These are phyloP conservation scores for Erodium trifolium DNA, from an alignment of 441 rosid species.

Conservation along the genomic window DNA sequence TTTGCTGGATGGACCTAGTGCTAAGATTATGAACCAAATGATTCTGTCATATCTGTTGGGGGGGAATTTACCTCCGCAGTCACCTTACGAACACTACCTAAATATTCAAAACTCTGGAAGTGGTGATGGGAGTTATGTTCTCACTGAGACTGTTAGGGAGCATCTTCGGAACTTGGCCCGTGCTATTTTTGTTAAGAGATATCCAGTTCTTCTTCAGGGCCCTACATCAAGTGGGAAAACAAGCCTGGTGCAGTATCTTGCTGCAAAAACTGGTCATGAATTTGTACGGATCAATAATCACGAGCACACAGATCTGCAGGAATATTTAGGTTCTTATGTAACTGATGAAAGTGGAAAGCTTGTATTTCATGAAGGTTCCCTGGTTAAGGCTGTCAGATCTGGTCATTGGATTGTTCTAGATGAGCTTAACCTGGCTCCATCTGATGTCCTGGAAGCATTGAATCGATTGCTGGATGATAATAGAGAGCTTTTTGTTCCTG, in stretches of 20 bases:
- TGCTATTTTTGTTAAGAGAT: slow-evolving; percentile 72
- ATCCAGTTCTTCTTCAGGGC: slow-evolving; percentile 94
- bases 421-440: slow-evolving; percentile 95
- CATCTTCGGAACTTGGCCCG: slow-evolving; percentile 79
- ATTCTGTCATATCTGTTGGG: slow-evolving; percentile 42
- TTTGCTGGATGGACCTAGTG: slow-evolving; percentile 74
- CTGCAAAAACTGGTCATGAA: slow-evolving; percentile 73
- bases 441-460: slow-evolving; percentile 94
- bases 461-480: slow-evolving; percentile 95
- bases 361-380: slow-evolving; percentile 83
- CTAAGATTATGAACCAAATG: slow-evolving; percentile 60
- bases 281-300: slow-evolving; percentile 96
- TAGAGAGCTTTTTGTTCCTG: slow-evolving; percentile 94
- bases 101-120: slow-evolving; percentile 22
- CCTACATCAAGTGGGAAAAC: slow-evolving; percentile 99
- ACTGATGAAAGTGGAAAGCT: slow-evolving; percentile 84
- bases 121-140: slow-evolving; percentile 54
- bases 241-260: slow-evolving; percentile 96
- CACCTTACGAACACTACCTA: slow-evolving; percentile 44
- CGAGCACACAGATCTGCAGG: slow-evolving; percentile 94
- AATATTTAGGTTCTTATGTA: slow-evolving; percentile 86
- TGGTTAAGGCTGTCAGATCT: slow-evolving; percentile 88
- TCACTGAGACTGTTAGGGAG: slow-evolving; percentile 63
- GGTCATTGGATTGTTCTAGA: slow-evolving; percentile 97
- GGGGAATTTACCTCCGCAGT: slow-evolving; percentile 35